Evolutionary conservation across 1,139 yeast species (phyloP), one percentile per base, ranked within the genome.

Genomic region (Sugiyamaella xylanicola): DNA sequence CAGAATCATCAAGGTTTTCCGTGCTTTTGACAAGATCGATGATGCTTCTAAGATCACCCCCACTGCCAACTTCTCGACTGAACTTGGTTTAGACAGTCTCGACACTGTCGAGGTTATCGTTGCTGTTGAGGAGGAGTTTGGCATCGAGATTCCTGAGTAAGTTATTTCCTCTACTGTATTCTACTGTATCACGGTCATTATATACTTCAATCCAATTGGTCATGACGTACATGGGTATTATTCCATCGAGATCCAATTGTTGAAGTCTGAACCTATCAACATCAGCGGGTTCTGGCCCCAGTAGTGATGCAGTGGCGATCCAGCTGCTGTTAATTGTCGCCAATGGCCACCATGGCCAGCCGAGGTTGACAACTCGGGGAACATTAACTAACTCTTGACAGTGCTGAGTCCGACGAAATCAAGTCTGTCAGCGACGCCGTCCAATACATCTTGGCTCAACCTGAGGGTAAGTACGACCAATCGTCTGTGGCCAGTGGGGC

Each of bases 51-150:
- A 81, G 68, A 82, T 89, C 64, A 75, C 81, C 20, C 82, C 83
- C 56, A 74, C 75, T 16, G 81, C 95, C 7, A 77, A 84, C 39
- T 87, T 86, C 70, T 75, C 83, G 46, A 84, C 81, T 62, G 96
- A 90, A 69, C 79, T 90, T 63, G 95, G 95, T 1, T 80, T 89
- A 65, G 97, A 90, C 74, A 86, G 93, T 32, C 81, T 90, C 68
- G 97, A 90, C 68, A 86, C 87, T 37, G 96, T 88, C 48, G 97
- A 90, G 72, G 92, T 89, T 43, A 82, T 90, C 43, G 89, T 90
- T 90, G 95, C 89, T 66, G 82, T 90, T 60, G 97, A 90, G 74
- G 95, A 87, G 61, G 79, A 76, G 62, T 76, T 76, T 64, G 72
- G 75, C 61, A 76, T 79, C 62, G 87, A 85, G 70, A 88, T 90